Evolutionary conservation across 139 green algal species (phyloP), one percentile per base, ranked within the genome.

Genomic region (Picochlorum costavermella): DNA sequence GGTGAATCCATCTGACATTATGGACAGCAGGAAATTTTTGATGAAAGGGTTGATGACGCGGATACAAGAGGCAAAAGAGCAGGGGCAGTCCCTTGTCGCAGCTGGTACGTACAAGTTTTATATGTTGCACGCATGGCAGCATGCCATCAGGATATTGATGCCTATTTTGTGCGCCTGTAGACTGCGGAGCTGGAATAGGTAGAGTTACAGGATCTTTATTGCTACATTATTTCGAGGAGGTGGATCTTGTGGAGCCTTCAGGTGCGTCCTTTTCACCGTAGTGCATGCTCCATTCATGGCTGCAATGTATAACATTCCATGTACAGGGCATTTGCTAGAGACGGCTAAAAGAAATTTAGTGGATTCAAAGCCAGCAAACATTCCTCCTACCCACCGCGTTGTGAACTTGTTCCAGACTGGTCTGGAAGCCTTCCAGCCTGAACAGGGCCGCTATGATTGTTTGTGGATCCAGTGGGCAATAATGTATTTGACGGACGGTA

Each of bases 161-260:
- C 25, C 25, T 61, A 8, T 16, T 1, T 61, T 59, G 30, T 63
- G 59, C 20, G 48, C 46, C 10, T 53, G 46, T 28, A 53, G 92
- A 98, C 63, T 97, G 91, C 67, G 92, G 92, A 6, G 92, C 92
- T 8, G 92, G 92, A 11, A 85, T 98, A 25, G 92, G 92, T 4
- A 78, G 92, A 4, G 88, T 98, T 2, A 83, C 79, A 2, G 70
- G 91, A 69, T 66, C 93, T 65, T 79, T 98, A 45, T 77, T 98
- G 64, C 75, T 95, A 59, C 77, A 91, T 31, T 62, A 82, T 51
- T 98, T 95, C 69, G 26, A 87, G 49, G 73, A 86, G 53, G 90
- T 96, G 28, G 92, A 98, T 68, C 66, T 98, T 30, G 61, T 92
- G 25, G 90, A 96, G 78, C 90, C 84, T 6, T 83, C 66, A 13